A percentile compares a stretch with the other conserved stretches of the same genome.
These are phyloP conservation scores for Paxillus involutus DNA, from an alignment of 768 basidiomycete genomes.

Conservation along the genomic window DNA sequence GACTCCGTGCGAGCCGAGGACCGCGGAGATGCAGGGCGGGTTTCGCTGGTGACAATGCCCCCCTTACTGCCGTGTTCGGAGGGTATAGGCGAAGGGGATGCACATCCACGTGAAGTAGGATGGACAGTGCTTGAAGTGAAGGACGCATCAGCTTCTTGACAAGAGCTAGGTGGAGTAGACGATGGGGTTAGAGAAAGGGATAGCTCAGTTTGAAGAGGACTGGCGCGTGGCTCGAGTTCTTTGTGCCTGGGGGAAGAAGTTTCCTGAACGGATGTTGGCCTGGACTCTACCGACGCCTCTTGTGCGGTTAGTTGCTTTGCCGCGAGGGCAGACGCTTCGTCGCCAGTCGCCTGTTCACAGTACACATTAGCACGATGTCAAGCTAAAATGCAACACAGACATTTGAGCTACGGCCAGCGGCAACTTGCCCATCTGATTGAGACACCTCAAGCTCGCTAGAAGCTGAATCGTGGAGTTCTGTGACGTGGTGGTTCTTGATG, in stretches of 20 bases:
- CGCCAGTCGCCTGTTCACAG: constrained; percentile 2
- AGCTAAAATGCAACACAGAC: background rate
- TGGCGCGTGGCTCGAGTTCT: background rate
- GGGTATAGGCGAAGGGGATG: no score
- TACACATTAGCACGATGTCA: constrained; percentile 3
- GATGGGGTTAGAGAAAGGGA: no score
- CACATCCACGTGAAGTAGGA: no score
- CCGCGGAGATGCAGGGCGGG: no score
- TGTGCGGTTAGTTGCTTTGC: background rate
- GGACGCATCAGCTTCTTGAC: no score
- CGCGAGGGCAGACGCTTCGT: background rate
- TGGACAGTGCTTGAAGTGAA: no score
- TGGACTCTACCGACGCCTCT: background rate
- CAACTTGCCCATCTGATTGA: background rate
- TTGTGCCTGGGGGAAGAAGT: background rate
- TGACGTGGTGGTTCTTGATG: constrained; percentile 14
- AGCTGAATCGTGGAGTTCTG: background rate
- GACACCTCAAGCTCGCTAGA: constrained; percentile 1
- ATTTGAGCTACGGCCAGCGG: background rate
- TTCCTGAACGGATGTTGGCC: background rate
- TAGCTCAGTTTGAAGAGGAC: background rate
- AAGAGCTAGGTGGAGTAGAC: no score
- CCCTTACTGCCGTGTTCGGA: no score
- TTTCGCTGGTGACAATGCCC: no score
- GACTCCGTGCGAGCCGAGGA: no score